Conservation (phyloP, 2,329 filamentous ascomycete species). For the Simplicillium aogashimaense region DNA sequence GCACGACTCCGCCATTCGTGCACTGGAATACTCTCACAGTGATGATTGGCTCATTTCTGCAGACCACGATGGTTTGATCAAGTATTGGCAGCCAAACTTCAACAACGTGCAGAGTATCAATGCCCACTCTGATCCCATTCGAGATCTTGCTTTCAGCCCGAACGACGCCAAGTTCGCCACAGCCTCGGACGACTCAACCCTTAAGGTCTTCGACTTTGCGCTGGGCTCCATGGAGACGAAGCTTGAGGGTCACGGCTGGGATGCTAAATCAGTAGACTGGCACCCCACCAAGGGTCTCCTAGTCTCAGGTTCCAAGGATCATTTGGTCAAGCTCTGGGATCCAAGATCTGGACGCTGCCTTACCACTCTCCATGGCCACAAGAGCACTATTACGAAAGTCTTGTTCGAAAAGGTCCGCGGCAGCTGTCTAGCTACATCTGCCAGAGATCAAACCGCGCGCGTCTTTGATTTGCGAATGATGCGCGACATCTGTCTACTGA, state of each 20-base stretch:
- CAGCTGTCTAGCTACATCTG: conserved; percentile 80
- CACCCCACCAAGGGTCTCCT: conserved; percentile 90
- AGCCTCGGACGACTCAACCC: conserved; percentile 82
- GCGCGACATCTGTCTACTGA: conserved; percentile 88
- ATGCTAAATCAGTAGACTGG: conserved; percentile 95
- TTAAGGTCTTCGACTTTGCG: conserved; percentile 96
- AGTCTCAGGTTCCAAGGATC: conserved; percentile 94
- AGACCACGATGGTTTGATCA: conserved; percentile 89
- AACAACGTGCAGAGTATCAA: conserved; percentile 96
- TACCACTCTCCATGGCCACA: conserved; percentile 91
- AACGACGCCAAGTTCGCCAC: conserved; percentile 95
- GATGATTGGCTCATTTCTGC: conserved; percentile 96
- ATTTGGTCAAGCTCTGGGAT: conserved; percentile 96
- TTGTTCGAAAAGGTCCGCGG: conserved; percentile 81
- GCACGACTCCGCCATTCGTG: conserved; percentile 79
- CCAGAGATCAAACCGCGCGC: conserved; percentile 83
- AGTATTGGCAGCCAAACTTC: conserved; percentile 99
- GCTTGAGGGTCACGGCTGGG: conserved; percentile 92
- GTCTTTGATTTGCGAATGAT: conserved; percentile 97
- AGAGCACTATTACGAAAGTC: conserved; percentile 92
- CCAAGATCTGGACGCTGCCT: conserved; percentile 83
- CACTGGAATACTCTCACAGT: conserved; percentile 81
- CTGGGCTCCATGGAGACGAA: conserved; percentile 73
- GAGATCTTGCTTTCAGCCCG: conserved; percentile 87
- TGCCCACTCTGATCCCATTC: conserved; percentile 80